Conservation (phyloP, 192 early-diverging fungal species). For the Rhizophagus sp. region DNA sequence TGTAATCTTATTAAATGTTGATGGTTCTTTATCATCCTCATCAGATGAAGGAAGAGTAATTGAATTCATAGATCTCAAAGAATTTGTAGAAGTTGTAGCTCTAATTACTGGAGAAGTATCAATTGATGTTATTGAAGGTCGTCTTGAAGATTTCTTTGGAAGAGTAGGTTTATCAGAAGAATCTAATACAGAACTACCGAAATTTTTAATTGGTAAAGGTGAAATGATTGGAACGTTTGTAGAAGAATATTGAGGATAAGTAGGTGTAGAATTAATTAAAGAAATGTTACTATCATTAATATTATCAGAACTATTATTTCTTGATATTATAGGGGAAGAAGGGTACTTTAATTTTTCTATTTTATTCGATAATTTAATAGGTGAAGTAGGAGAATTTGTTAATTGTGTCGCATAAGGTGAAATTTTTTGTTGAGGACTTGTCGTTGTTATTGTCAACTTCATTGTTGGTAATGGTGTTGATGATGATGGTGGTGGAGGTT, state of each 20-base stretch:
- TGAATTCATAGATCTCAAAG: background rate
- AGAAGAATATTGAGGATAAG: background rate
- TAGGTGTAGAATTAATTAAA: background rate
- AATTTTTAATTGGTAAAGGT: background rate
- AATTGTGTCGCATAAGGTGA: too few species aligned
- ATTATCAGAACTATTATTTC: background rate
- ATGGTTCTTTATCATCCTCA: background rate
- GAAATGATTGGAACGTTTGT: background rate
- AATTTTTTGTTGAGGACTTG: background rate
- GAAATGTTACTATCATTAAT: background rate
- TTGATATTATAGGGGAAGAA: background rate
- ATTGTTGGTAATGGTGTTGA: background rate
- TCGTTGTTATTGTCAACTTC: background rate
- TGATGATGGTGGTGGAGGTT: background rate
- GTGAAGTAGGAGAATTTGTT: background rate
- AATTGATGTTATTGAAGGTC: background rate
- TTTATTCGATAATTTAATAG: background rate
- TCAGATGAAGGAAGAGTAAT: background rate
- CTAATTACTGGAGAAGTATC: background rate
- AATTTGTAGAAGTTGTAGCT: background rate
- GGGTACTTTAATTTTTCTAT: slow-evolving; percentile 13
- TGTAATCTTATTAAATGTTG: background rate
- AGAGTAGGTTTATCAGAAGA: background rate
- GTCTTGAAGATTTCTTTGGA: background rate
- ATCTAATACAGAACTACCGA: background rate